Percentiles rank a stretch among this genome's conserved stretches.
These are phyloP conservation scores for Tuber aestivum DNA, from an alignment of 495 filamentous ascomycete species.

Conservation along the genomic window DNA sequence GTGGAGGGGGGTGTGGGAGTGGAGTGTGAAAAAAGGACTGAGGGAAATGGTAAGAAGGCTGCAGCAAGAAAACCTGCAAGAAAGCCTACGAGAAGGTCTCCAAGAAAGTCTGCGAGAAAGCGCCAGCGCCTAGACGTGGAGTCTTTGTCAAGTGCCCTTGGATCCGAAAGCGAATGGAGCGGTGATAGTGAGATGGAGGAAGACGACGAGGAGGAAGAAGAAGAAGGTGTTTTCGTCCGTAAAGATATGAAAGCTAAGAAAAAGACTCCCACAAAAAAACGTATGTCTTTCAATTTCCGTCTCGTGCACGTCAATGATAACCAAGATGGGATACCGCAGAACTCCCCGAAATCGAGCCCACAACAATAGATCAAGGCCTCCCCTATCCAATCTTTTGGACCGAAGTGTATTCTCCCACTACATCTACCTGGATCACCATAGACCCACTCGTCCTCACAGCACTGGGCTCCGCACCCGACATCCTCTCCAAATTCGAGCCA, in stretches of 20 bases:
- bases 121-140: not conserved
- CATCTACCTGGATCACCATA: constrained; percentile 69
- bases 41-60: not conserved
- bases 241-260: constrained; percentile 1
- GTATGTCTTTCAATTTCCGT: constrained; percentile 14
- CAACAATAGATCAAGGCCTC: constrained; percentile 57
- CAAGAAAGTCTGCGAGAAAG: not conserved
- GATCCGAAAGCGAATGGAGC: constrained; percentile 12
- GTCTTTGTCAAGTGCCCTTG: not conserved
- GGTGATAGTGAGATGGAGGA: constrained; percentile 8
- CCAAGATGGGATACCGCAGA: constrained; percentile 12
- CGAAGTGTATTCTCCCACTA: constrained; percentile 74
- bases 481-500: constrained; percentile 72
- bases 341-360: constrained; percentile 38
- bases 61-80: not conserved
- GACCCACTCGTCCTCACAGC: constrained; percentile 65
- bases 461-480: constrained; percentile 61
- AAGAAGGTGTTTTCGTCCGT: constrained; percentile 11
- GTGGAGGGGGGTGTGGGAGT: not conserved
- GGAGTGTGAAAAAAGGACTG: constrained; percentile 3
- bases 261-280: constrained; percentile 38
- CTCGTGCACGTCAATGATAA: constrained; percentile 31
- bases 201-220: not conserved
- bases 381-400: constrained; percentile 88
- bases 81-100: not conserved